phyloP scores from a whole-genome alignment of 768 basidiomycete species.

The Cystofilobasidium bisporidii region DNA sequence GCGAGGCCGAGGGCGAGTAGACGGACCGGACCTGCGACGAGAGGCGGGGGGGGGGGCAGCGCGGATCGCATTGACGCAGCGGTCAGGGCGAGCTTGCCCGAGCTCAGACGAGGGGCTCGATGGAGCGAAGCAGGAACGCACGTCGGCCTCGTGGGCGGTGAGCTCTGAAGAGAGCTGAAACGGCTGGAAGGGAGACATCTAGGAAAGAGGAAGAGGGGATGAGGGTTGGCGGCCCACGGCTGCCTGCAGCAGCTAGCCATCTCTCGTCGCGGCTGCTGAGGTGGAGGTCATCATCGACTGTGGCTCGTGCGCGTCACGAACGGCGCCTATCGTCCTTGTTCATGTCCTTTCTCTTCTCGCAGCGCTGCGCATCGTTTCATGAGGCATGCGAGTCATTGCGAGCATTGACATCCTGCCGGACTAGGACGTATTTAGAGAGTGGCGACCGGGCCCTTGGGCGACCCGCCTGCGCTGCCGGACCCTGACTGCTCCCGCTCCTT shows the following conservation, averaged over 20 bases:
- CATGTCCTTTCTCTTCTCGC: too few relatives aligned
- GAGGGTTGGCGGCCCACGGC: background rate
- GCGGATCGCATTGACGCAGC: background rate
- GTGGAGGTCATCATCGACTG: background rate
- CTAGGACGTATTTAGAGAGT: too few relatives aligned
- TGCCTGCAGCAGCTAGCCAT: background rate
- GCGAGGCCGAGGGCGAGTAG: slow-evolving; percentile 60
- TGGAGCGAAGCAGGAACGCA: background rate
- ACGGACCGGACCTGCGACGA: slow-evolving; percentile 65
- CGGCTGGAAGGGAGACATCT: slow-evolving; percentile 13
- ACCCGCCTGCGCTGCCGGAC: background rate
- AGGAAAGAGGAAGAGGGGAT: background rate
- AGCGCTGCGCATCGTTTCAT: too few relatives aligned
- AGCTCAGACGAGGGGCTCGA: background rate
- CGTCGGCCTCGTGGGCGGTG: slow-evolving; percentile 13
- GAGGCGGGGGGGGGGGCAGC: background rate
- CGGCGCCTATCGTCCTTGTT: too few relatives aligned
- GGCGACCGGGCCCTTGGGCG: background rate
- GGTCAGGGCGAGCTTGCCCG: background rate
- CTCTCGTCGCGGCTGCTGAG: background rate
- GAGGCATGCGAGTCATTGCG: too few relatives aligned
- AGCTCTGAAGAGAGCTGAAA: slow-evolving; percentile 17
- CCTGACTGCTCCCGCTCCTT: slow-evolving; percentile 8
- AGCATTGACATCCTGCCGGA: too few relatives aligned
- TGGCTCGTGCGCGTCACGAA: too few relatives aligned